These are phyloP conservation scores for Yamadazyma blattariae DNA, from an alignment of 1,139 yeast genomes.

Conservation along the genomic window DNA sequence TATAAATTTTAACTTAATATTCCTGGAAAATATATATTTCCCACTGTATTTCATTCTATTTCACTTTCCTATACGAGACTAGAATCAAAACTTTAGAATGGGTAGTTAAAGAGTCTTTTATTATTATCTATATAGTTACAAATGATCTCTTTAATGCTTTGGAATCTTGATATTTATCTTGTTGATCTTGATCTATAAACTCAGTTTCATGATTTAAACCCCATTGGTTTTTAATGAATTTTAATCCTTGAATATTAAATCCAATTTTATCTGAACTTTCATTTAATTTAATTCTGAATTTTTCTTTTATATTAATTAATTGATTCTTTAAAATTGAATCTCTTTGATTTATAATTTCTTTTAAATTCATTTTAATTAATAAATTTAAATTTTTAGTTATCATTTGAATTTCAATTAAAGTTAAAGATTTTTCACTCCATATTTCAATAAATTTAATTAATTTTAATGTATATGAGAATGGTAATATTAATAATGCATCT, in stretches of 20 bases:
- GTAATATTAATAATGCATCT: constrained; percentile 86
- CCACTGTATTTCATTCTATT: too few species aligned
- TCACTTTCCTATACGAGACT: too few species aligned
- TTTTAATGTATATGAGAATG: constrained; percentile 78
- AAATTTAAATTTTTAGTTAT: constrained; percentile 77
- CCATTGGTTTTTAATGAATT: constrained; percentile 77
- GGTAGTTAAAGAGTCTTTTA: too few species aligned
- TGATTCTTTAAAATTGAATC: constrained; percentile 62
- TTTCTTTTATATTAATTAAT: constrained; percentile 54
- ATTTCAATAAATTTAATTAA: constrained; percentile 69
- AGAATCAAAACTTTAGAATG: too few species aligned
- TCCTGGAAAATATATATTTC: too few species aligned
- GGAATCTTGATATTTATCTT: constrained; percentile 52
- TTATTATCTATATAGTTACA: constrained; percentile 33
- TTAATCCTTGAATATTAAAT: constrained; percentile 83
- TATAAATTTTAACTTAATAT: too few species aligned
- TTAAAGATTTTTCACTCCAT: constrained; percentile 60
- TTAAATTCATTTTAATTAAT: constrained; percentile 67
- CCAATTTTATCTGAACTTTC: constrained; percentile 64
- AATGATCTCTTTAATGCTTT: constrained; percentile 68
- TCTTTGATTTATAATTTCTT: constrained; percentile 67
- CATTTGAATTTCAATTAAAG: constrained; percentile 51
- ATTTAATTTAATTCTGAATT: constrained; percentile 53
- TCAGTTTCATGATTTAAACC: constrained; percentile 67
- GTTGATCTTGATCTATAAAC: constrained; percentile 70